A percentile compares a stretch with the other conserved stretches of the same genome.
These are phyloP conservation scores for Psilocybe mexicana DNA, from an alignment of 1,284 basidiomycete genomes.

Conservation along the genomic window DNA sequence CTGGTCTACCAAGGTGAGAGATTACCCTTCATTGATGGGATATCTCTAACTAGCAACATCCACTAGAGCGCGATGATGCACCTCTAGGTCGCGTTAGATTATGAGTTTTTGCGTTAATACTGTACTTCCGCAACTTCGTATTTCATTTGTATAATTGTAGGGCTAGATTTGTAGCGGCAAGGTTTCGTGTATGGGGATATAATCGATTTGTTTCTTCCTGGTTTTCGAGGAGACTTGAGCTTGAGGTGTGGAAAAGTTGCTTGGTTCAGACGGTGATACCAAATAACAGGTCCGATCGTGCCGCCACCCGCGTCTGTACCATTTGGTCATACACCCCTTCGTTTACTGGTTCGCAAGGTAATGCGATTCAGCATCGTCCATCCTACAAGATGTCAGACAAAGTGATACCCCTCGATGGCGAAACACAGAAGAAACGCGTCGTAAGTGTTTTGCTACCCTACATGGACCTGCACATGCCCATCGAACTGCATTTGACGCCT, in stretches of 20 bases:
- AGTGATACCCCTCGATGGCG: constrained; percentile 73
- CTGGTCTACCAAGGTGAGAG: constrained; percentile 62
- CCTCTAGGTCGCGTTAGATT: constrained; percentile 46
- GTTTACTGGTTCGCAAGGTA: constrained; percentile 16
- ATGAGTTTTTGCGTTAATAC: constrained; percentile 12
- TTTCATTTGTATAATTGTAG: not conserved
- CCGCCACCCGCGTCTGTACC: constrained; percentile 14
- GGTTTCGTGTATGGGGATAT: no score
- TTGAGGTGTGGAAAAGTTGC: constrained; percentile 12
- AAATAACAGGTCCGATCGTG: constrained; percentile 18
- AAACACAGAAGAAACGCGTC: constrained; percentile 80
- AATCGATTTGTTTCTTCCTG: no score
- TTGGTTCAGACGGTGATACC: constrained; percentile 18
- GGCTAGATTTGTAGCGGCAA: not conserved
- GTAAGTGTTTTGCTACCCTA: constrained; percentile 49
- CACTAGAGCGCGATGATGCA: constrained; percentile 37
- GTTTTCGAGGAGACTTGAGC: not conserved
- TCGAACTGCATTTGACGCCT: constrained; percentile 14
- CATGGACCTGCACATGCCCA: constrained; percentile 1
- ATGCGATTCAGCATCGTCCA: constrained; percentile 24
- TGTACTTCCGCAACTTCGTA: not conserved
- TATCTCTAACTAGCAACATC: constrained; percentile 14
- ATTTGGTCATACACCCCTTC: constrained; percentile 9
- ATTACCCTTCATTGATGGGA: constrained; percentile 5
- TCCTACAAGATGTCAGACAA: constrained; percentile 39